A percentile compares a stretch with the other conserved stretches of the same genome.
Conservation (phyloP, 2,329 filamentous ascomycete species). For the Chrysoporthe puriensis region DNA sequence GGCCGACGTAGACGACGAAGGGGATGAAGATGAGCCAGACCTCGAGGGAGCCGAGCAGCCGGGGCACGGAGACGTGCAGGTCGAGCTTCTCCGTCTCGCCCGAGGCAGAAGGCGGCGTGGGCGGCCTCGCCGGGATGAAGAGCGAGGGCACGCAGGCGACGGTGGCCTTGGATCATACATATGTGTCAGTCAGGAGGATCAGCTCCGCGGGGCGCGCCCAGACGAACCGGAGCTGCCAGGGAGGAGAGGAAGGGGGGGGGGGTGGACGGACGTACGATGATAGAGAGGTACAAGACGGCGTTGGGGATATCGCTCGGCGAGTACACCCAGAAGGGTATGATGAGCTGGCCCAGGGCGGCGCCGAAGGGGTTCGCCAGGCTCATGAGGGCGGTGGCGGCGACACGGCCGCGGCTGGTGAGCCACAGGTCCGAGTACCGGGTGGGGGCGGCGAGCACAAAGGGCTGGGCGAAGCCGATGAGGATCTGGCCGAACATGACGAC, state of each 20-base stretch:
- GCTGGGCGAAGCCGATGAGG: slow-evolving; percentile 84
- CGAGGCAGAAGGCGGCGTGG: slow-evolving; percentile 75
- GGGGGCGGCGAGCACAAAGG: slow-evolving; percentile 87
- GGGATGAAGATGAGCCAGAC: slow-evolving; percentile 81
- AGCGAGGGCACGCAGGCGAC: slow-evolving; percentile 74
- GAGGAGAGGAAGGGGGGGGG: background rate
- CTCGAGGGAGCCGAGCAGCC: slow-evolving; percentile 64
- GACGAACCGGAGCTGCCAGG: background rate
- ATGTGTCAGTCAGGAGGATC: background rate
- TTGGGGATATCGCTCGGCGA: slow-evolving; percentile 68
- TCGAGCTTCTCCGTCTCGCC: slow-evolving; percentile 60
- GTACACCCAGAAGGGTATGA: slow-evolving; percentile 77
- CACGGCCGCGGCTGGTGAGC: slow-evolving; percentile 84
- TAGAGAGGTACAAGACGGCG: slow-evolving; percentile 82
- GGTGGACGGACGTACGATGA: slow-evolving; percentile 65
- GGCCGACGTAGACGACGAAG: slow-evolving; percentile 83
- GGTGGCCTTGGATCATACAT: slow-evolving; percentile 51
- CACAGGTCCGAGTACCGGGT: slow-evolving; percentile 92
- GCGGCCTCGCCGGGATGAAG: slow-evolving; percentile 77
- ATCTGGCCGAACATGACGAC: slow-evolving; percentile 91
- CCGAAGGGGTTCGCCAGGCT: slow-evolving; percentile 90
- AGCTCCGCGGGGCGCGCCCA: too few relatives aligned
- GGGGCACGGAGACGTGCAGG: slow-evolving; percentile 54
- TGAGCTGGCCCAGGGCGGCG: slow-evolving; percentile 83
- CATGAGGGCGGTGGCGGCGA: slow-evolving; percentile 83